A percentile compares a stretch with the other conserved stretches of the same genome.
Evolutionary conservation across 129 eudicot genomes (phyloP).

Genomic region (Lactuca sativa): DNA sequence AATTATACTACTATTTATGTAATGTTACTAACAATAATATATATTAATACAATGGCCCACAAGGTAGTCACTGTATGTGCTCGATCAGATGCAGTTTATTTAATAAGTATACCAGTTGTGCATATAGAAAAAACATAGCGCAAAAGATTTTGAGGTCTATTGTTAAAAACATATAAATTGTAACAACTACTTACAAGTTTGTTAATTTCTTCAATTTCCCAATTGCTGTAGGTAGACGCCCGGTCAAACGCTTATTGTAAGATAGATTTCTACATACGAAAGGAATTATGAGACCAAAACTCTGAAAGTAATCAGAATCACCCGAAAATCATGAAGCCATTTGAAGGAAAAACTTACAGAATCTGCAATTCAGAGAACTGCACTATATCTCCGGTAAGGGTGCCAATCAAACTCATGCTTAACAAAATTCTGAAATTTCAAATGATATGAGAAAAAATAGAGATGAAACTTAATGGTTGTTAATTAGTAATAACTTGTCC

Average conservation of each 20-base stretch:
- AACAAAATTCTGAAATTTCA: slow-evolving; percentile 48
- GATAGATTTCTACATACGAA: slow-evolving; percentile 69
- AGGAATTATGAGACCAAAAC: neutral
- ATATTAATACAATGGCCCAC: too few relatives aligned
- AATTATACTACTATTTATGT: too few relatives aligned
- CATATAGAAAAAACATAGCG: neutral
- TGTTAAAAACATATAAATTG: neutral
- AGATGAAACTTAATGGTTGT: neutral
- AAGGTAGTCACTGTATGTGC: too few relatives aligned
- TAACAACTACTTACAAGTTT: slow-evolving; percentile 52
- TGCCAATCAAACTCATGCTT: slow-evolving; percentile 55
- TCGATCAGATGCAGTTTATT: too few relatives aligned
- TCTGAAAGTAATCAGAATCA: neutral
- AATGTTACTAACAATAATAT: too few relatives aligned
- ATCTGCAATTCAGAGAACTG: slow-evolving; percentile 53
- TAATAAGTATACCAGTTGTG: neutral
- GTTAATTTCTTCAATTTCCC: slow-evolving; percentile 57
- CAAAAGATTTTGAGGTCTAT: too few relatives aligned
- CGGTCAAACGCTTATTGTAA: slow-evolving; percentile 69
- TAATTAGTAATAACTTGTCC: neutral
- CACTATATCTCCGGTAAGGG: slow-evolving; percentile 53
- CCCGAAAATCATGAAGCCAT: neutral
- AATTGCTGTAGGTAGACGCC: slow-evolving; percentile 62
- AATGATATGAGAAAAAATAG: neutral
- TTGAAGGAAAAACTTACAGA: slow-evolving; percentile 49